Evolutionary conservation across 106 monocot genomes (phyloP), one percentile per base, ranked within the genome.

Genomic region (Platanthera guangdongensis): DNA sequence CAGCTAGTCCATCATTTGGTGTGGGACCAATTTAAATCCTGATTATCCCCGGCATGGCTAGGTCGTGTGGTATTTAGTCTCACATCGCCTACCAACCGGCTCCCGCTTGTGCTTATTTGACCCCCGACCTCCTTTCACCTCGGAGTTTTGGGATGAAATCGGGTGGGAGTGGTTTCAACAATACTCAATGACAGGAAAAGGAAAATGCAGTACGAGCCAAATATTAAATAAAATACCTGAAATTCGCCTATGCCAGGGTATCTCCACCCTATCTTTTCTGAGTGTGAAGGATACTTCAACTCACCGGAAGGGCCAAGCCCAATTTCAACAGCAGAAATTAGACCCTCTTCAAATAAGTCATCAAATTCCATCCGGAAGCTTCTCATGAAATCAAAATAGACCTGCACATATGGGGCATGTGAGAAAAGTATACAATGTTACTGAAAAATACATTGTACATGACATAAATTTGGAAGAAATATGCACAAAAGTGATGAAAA

Each of bases 241-340:
- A 97, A 97, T 86, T 97, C 97, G 81, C 97, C 97, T 53, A 94
- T 90, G 82, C 97, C 97, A 74, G 97, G 97, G 74, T 91, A 97
- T 68, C 82, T 91, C 97, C 97, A 97, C 45, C 97, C 94, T 74
- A 85, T 80, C 62, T 83, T 89, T 80, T 89, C 89, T 50, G 94
- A 87, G 82, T 84, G 88, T 46, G 97, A 97, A 77, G 91, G 94
- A 47, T 86, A 97, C 79, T 89, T 94, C 47, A 97, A 57, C 78
- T 97, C 97, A 14, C 93, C 91, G 49, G 84, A 89, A 74, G 89
- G 84, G 77, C 97, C 97, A 16, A 97, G 74, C 81, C 97, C 97
- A 75, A 97, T 86, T 83, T 97, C 97, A 50, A 97, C 78, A 54
- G 84, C 86, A 83, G 83, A 86, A 81, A 97, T 91, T 15, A 91